These are phyloP conservation scores for Fusarium burgessii DNA, from an alignment of 2,329 filamentous ascomycete species.

Conservation along the genomic window DNA sequence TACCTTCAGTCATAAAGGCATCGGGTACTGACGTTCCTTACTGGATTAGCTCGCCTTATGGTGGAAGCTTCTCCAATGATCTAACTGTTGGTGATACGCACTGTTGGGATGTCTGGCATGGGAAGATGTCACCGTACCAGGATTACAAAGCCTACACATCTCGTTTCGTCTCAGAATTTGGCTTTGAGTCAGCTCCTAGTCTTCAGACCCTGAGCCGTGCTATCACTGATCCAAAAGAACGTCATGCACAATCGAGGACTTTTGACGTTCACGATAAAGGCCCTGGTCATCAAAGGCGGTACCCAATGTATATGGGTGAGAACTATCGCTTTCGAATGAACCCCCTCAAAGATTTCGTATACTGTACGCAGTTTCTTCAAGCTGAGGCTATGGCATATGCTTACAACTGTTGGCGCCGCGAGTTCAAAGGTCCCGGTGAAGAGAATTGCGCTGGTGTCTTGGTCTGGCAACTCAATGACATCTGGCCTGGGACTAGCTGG, in stretches of 20 bases:
- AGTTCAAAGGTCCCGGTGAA: neutral
- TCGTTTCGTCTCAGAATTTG: neutral
- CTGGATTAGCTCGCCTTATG: slow-evolving; percentile 8
- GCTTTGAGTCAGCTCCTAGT: slow-evolving; percentile 3
- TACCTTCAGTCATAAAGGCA: neutral
- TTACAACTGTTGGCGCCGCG: slow-evolving; percentile 14
- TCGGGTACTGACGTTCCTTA: neutral
- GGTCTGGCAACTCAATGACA: slow-evolving; percentile 20
- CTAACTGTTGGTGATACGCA: neutral
- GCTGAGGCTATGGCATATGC: slow-evolving; percentile 1
- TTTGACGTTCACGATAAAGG: slow-evolving; percentile 14
- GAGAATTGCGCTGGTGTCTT: slow-evolving; percentile 7
- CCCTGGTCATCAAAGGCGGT: slow-evolving; percentile 1
- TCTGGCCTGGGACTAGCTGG: slow-evolving; percentile 18
- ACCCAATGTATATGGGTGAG: slow-evolving; percentile 16
- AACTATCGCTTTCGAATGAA: slow-evolving; percentile 16
- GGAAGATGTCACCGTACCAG: neutral
- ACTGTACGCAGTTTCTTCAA: slow-evolving; percentile 7
- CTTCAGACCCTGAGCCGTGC: neutral
- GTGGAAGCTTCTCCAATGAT: neutral
- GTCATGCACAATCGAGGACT: neutral
- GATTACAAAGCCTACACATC: slow-evolving; percentile 14
- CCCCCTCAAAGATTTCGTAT: neutral
- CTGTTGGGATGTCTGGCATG: slow-evolving; percentile 18
- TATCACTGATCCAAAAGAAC: neutral